phyloP scores from a whole-genome alignment of 805 yeast species.

The Debaryomyces maramus region DNA sequence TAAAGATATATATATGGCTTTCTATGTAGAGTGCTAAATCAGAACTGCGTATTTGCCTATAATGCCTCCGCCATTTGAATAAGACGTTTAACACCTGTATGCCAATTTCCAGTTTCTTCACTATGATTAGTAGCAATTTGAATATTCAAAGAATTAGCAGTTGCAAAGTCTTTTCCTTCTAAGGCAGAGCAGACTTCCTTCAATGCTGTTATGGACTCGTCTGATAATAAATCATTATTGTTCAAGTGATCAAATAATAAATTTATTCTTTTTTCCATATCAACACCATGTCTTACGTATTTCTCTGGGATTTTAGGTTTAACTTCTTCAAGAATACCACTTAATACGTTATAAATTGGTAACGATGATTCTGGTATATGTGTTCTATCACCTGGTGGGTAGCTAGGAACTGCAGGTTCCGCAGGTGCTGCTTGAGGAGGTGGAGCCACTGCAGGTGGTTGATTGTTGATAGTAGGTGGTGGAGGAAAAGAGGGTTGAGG shows the following conservation, averaged over 20 bases:
- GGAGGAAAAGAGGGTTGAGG: conserved; percentile 24
- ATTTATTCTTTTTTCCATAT: conserved; percentile 78
- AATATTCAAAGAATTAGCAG: conserved; percentile 56
- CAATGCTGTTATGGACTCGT: conserved; percentile 55
- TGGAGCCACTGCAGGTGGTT: conserved; percentile 17
- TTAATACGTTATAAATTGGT: conserved; percentile 60
- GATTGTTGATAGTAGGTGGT: conserved; percentile 7
- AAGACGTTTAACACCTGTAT: conserved; percentile 85
- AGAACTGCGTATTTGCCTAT: conserved; percentile 8
- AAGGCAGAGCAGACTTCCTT: conserved; percentile 51
- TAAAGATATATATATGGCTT: not conserved
- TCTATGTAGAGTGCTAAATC: not conserved
- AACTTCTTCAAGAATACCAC: conserved; percentile 55
- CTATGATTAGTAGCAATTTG: conserved; percentile 64
- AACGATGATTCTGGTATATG: conserved; percentile 61
- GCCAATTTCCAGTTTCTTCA: conserved; percentile 87
- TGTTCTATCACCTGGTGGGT: conserved; percentile 66
- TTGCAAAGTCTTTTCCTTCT: conserved; percentile 51
- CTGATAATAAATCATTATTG: conserved; percentile 63
- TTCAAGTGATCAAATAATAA: conserved; percentile 77
- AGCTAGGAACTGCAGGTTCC: conserved; percentile 21
- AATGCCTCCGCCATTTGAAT: conserved; percentile 64
- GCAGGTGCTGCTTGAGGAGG: conserved; percentile 25
- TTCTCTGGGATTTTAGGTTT: conserved; percentile 75
- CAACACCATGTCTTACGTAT: conserved; percentile 69